phyloP scores from a whole-genome alignment of 2,329 filamentous ascomycete species.

The Onygenales sp. region DNA sequence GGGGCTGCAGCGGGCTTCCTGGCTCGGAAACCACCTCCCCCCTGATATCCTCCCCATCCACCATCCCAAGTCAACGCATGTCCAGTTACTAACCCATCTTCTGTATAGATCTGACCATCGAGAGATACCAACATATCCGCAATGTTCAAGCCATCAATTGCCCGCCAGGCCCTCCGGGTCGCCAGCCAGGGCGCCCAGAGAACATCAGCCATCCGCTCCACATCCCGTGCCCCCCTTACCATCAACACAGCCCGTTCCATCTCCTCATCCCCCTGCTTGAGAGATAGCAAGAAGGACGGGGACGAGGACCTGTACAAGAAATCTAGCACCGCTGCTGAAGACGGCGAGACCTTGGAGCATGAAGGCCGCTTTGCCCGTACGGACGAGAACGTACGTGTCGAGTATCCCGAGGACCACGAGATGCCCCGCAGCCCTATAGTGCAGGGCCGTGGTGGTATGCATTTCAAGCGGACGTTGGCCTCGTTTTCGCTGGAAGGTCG shows the following conservation, averaged over 20 bases:
- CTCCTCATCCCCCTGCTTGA: background rate
- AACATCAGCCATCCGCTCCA: conserved; percentile 4
- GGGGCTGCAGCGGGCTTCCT: background rate
- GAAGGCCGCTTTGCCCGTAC: conserved; percentile 69
- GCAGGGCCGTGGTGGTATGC: conserved; percentile 65
- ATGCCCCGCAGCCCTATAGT: conserved; percentile 63
- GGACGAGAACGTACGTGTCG: conserved; percentile 65
- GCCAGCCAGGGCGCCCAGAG: conserved; percentile 10
- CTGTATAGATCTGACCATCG: background rate
- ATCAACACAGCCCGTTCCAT: conserved; percentile 7
- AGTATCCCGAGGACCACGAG: conserved; percentile 66
- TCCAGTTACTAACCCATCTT: background rate
- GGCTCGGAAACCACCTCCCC: background rate
- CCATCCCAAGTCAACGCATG: background rate
- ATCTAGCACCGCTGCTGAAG: background rate
- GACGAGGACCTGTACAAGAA: background rate
- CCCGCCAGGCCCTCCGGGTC: conserved; percentile 19
- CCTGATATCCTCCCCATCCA: background rate
- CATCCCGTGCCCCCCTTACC: conserved; percentile 8
- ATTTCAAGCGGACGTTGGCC: conserved; percentile 76
- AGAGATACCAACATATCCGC: conserved; percentile 4
- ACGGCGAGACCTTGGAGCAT: conserved; percentile 25
- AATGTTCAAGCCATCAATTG: conserved; percentile 22
- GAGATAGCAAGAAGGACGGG: background rate
- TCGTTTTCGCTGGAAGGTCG: conserved; percentile 79